A percentile compares a stretch with the other conserved stretches of the same genome.
These are phyloP conservation scores for Colletotrichum destructivum DNA, from an alignment of 2,329 filamentous ascomycete species.

Conservation along the genomic window DNA sequence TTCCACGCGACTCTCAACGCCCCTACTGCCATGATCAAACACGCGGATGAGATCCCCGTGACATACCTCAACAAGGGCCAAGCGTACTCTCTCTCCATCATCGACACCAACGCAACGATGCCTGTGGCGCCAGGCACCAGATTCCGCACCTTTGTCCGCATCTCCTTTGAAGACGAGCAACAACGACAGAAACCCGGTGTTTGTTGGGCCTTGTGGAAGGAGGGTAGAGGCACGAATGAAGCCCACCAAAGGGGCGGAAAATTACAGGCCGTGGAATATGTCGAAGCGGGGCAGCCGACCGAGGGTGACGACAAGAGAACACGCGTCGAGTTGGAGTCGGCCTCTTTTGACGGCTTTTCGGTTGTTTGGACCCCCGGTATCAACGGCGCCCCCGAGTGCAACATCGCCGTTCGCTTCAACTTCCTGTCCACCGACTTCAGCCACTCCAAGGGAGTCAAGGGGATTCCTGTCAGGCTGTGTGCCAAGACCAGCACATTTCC, in stretches of 20 bases:
- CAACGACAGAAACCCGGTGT: conserved; percentile 86
- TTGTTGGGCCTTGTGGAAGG: conserved; percentile 95
- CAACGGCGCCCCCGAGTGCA: conserved; percentile 81
- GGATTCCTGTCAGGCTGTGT: conserved; percentile 93
- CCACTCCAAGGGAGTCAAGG: conserved; percentile 98
- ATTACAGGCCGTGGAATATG: conserved; percentile 94
- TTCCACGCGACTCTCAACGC: conserved; percentile 93
- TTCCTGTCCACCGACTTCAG: conserved; percentile 99
- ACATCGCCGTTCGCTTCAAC: conserved; percentile 94
- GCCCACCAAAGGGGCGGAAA: conserved; percentile 94
- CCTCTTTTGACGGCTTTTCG: conserved; percentile 94
- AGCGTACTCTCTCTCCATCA: conserved; percentile 88
- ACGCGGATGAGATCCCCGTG: conserved; percentile 91
- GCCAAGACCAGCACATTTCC: conserved; percentile 85
- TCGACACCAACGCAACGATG: conserved; percentile 79
- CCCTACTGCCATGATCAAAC: conserved; percentile 95
- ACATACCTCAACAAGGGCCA: conserved; percentile 99
- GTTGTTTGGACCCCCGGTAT: conserved; percentile 87
- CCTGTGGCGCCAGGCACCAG: conserved; percentile 73
- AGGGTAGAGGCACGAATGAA: conserved; percentile 95
- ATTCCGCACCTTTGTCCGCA: conserved; percentile 93
- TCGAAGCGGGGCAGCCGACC: conserved; percentile 74
- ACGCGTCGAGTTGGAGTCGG: conserved; percentile 78
- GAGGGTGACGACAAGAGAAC: conserved; percentile 77
- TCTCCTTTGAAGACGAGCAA: conserved; percentile 97